Base-by-base conservation (phyloP, 352 stramenopile species). In the Stramenopiles sp. region DNA sequence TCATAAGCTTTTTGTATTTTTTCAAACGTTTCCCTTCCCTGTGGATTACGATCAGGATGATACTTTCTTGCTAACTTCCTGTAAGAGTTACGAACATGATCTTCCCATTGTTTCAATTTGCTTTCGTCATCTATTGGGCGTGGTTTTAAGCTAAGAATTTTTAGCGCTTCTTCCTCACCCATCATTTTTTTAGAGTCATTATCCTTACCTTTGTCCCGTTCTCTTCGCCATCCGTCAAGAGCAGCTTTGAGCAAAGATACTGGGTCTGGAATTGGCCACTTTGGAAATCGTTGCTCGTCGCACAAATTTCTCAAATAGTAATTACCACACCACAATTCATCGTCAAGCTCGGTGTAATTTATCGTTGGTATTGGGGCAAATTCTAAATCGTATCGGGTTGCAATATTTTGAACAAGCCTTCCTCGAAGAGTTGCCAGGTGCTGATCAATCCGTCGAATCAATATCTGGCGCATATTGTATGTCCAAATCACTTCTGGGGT, bases 401-500 rank as follows among this genome's bases (percentile, higher is more conserved):
- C 89, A 7, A 90, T 89, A 82, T 97, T 92, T 84, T 97, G 90
- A 84, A 90, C 87, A 44, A 98, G 84, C 71, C 88, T 86, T 39
- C 90, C 88, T 8, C 92, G 85, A 86, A 95, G 97, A 84, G 97
- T 93, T 67, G 92, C 87, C n/a, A 98, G 83, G 86, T 98, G 94
- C 8, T 92, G 88, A 0, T 90, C 76, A 39, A 95, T 93, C 86
- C 92, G 89, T 7, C 91, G 86, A 30, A 94, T 90, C 0, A 98
- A 83, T 80, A 95, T 89, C 27, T 88, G 88, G 7, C 92, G 88
- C 94, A 98, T 98, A 0, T 91, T 86, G n/a, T 86, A 82, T 82
- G 87, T 95, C 95, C 95, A 98, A 83, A 98, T 94, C 0, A 98
- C 93, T 67, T 94, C 87, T 27, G 94, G 92, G 0, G 92, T 96